Conservation (phyloP, 345 rosid genomes). For the Brassica rapa region DNA sequence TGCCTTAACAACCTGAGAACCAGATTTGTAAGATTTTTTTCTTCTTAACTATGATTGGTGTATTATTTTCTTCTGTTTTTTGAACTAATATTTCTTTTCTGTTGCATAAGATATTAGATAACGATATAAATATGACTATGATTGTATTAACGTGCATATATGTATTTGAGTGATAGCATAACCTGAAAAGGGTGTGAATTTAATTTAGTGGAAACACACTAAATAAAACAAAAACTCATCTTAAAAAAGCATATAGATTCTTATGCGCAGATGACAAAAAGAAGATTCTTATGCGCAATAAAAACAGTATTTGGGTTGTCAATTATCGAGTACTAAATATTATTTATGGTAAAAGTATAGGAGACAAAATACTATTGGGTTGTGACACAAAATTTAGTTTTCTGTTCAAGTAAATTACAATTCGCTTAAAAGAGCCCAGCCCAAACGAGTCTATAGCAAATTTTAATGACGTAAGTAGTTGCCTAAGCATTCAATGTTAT, state of each 20-base stretch:
- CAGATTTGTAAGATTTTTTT: neutral
- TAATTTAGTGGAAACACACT: neutral
- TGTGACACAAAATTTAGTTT: neutral
- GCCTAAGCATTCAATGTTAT: constrained; percentile 8
- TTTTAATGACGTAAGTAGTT: constrained; percentile 17
- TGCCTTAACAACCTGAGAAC: constrained; percentile 67
- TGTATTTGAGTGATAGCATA: neutral
- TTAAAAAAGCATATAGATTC: neutral
- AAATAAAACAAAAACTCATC: neutral
- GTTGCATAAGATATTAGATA: neutral
- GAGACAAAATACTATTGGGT: neutral
- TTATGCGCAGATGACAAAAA: neutral
- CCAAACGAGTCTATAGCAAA: neutral
- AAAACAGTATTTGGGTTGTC: neutral
- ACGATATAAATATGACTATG: too few relatives aligned
- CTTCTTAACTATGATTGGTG: neutral
- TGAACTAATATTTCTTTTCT: neutral
- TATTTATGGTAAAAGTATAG: neutral
- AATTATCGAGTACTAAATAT: neutral
- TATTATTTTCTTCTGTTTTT: too few relatives aligned
- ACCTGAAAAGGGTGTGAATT: neutral
- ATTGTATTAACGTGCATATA: neutral
- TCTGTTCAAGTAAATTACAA: neutral
- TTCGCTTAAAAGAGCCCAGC: neutral
- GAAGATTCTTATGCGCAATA: neutral